phyloP scores from a whole-genome alignment of 2,329 filamentous ascomycete genomes.

The Trichoderma aggressivum region DNA sequence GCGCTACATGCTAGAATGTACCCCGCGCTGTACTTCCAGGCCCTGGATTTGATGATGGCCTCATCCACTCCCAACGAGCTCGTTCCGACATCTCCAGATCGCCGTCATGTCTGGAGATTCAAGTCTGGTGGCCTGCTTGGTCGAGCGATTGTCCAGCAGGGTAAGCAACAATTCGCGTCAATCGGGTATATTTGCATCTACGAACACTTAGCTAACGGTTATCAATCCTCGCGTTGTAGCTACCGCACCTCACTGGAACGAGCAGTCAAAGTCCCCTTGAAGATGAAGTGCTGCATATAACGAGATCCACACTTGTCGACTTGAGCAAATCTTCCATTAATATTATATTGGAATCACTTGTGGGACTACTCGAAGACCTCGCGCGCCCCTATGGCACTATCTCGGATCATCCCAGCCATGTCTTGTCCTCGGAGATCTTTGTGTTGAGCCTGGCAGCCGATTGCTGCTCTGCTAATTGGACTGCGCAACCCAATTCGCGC shows the following conservation, averaged over 20 bases:
- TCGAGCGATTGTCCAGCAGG: constrained; percentile 54
- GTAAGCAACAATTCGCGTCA: constrained; percentile 34
- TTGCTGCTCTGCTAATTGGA: constrained; percentile 62
- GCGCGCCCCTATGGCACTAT: constrained; percentile 51
- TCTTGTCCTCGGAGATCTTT: constrained; percentile 63
- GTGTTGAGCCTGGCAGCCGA: constrained; percentile 62
- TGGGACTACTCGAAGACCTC: constrained; percentile 58
- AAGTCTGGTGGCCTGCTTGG: constrained; percentile 54
- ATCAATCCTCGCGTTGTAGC: constrained; percentile 42
- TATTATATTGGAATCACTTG: constrained; percentile 54
- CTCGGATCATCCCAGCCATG: constrained; percentile 53
- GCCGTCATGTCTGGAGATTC: constrained; percentile 41
- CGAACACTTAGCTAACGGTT: background rate
- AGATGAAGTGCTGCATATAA: constrained; percentile 60
- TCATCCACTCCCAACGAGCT: constrained; percentile 6
- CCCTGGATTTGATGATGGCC: constrained; percentile 8
- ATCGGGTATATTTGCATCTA: background rate
- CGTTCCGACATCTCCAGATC: constrained; percentile 9
- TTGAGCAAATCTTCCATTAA: constrained; percentile 54
- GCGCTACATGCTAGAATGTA: constrained; percentile 6
- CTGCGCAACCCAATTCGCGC: constrained; percentile 36
- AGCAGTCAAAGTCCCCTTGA: constrained; percentile 54
- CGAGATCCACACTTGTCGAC: constrained; percentile 58
- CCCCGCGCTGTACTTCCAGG: constrained; percentile 7
- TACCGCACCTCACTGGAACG: constrained; percentile 61